Evolutionary conservation across 768 basidiomycete species (phyloP), one percentile per base, ranked within the genome.

Genomic region (Mycena amicta): DNA sequence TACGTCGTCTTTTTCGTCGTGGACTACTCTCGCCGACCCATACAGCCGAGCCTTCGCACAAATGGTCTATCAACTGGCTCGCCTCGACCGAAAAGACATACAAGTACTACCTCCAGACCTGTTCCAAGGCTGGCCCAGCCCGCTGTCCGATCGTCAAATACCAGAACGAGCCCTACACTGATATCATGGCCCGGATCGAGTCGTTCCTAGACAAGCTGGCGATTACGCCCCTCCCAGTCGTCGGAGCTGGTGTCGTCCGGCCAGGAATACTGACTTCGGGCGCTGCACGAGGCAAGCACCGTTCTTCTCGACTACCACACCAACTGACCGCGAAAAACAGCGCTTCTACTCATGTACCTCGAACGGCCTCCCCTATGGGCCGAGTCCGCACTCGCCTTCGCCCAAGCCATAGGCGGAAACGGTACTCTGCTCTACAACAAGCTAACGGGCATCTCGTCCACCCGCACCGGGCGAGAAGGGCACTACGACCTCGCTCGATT

Each of bases 211-310:
- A 69, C 29, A n/a, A n/a, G 18, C 58, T 65, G 1, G 67, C 65
- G 1, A 18, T 55, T 22, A 16, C 59, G 4, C 67, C 68, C 1
- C 45, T 69, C 2, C 61, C 67, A 18, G 62, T 63, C 18, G 27
- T 29, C 27, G 47, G 47, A 8, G 61, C 63, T 2, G 62, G 59
- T 25, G 66, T 55, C 1, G 27, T 40, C 25, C 59, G 67, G 1
- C 67, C 68, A 4, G 66, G 65, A 13, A 59, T 60, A 27, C 39
- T 69, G 0, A 69, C 68, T 11, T 67, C 66, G 8, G 68, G 68
- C 18, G 62, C 61, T 22, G 66, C 65, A n/a, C 62, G 67, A 49
- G 63, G 66, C 58, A 15, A n/a, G n/a, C n/a, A n/a, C n/a, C n/a
- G n/a, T n/a, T n/a, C n/a, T n/a, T n/a, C n/a, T n/a, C n/a, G n/a